phyloP scores from a whole-genome alignment of 1,139 yeast genomes.

The Hemisphaericaspora subhashii region DNA sequence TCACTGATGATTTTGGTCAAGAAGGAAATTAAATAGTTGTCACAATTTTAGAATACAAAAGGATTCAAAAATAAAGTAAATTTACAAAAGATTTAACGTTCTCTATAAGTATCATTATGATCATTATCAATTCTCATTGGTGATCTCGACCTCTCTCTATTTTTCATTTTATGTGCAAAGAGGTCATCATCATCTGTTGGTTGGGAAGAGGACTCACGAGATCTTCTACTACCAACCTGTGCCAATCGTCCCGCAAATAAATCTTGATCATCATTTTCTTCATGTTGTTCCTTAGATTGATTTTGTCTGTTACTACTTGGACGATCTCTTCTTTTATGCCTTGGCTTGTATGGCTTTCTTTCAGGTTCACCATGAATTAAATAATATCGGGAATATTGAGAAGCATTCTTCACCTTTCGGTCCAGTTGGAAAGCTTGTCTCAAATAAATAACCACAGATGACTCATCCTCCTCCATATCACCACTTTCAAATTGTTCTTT shows the following conservation, averaged over 20 bases:
- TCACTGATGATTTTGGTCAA: constrained; percentile 94
- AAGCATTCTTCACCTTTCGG: constrained; percentile 58
- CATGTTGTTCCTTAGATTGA: constrained; percentile 9
- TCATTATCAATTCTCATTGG: constrained; percentile 15
- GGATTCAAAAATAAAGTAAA: too few species aligned
- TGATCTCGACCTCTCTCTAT: constrained; percentile 18
- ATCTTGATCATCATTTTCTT: constrained; percentile 23
- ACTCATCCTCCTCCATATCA: constrained; percentile 45
- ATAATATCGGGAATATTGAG: constrained; percentile 64
- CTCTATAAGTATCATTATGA: constrained; percentile 9
- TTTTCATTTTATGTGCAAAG: constrained; percentile 32
- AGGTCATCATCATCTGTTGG: constrained; percentile 35
- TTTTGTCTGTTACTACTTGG: constrained; percentile 9
- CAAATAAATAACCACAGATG: constrained; percentile 39
- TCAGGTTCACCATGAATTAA: constrained; percentile 76
- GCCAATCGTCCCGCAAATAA: constrained; percentile 15
- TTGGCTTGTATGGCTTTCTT: constrained; percentile 29
- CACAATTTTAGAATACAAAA: too few species aligned
- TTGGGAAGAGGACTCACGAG: constrained; percentile 8
- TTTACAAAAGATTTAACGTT: constrained; percentile 8
- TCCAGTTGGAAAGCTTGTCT: constrained; percentile 59
- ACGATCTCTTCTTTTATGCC: constrained; percentile 12
- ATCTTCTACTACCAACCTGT: constrained; percentile 7
- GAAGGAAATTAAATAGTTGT: constrained; percentile 91
- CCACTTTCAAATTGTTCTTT: constrained; percentile 4